Evolutionary conservation across 2,329 filamentous ascomycete genomes (phyloP).

Genomic region (Penicillium thymicola): DNA sequence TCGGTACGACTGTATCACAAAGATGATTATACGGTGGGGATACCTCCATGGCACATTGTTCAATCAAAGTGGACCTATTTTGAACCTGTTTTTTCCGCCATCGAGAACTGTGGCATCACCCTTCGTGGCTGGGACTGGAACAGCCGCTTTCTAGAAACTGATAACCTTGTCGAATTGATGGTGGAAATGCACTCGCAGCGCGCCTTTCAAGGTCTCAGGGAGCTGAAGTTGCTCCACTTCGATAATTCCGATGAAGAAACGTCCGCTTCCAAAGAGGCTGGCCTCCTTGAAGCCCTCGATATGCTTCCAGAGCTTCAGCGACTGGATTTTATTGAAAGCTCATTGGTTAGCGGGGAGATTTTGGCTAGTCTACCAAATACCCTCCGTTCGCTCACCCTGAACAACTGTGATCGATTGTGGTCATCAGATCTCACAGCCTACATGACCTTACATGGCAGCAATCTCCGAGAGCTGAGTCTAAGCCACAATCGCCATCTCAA

Average conservation of each 20-base stretch:
- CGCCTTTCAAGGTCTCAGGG: constrained; percentile 49
- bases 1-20: constrained; percentile 70
- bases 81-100: constrained; percentile 59
- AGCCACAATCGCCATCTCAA: constrained; percentile 77
- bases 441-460: constrained; percentile 62
- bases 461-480: constrained; percentile 66
- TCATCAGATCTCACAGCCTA: constrained; percentile 65
- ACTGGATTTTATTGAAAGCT: constrained; percentile 72
- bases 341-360: constrained; percentile 64
- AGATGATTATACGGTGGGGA: constrained; percentile 51
- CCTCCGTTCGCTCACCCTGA: constrained; percentile 67
- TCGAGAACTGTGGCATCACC: constrained; percentile 51
- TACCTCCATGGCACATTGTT: constrained; percentile 29
- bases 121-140: constrained; percentile 58
- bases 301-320: constrained; percentile 63
- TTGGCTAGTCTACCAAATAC: constrained; percentile 65
- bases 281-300: constrained; percentile 49
- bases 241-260: constrained; percentile 44
- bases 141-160: constrained; percentile 42
- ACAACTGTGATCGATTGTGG: constrained; percentile 73
- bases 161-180: constrained; percentile 44
- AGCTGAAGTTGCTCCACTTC: constrained; percentile 40
- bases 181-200: constrained; percentile 53
- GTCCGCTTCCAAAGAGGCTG: constrained; percentile 22
- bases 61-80: constrained; percentile 66